Conservation (phyloP, 2,329 filamentous ascomycete genomes). For the Onygenales sp. region DNA sequence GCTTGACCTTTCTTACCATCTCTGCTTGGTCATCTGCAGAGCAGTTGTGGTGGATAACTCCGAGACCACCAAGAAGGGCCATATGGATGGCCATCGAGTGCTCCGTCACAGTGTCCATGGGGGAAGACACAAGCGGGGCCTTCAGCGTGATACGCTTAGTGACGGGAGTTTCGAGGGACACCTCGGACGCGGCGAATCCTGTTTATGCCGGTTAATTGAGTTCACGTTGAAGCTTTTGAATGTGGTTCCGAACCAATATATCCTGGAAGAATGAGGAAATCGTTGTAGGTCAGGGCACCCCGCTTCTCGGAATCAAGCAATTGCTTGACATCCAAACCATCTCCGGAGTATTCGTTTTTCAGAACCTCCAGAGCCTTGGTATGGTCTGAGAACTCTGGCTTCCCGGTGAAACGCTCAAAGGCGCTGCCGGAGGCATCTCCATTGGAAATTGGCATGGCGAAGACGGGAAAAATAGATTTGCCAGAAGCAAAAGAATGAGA, state of each 20-base stretch:
- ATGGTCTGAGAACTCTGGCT: conserved; percentile 58
- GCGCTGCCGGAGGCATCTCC: conserved; percentile 47
- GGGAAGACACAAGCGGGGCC: conserved; percentile 92
- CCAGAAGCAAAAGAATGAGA: conserved; percentile 15
- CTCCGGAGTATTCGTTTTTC: conserved; percentile 64
- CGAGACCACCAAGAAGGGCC: conserved; percentile 44
- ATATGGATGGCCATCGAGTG: conserved; percentile 98
- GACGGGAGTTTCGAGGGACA: conserved; percentile 78
- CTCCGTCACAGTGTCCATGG: conserved; percentile 99
- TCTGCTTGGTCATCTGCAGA: conserved; percentile 93
- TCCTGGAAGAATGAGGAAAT: conserved; percentile 92
- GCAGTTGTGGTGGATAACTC: conserved; percentile 99
- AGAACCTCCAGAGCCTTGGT: conserved; percentile 69
- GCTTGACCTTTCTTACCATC: conserved; percentile 99
- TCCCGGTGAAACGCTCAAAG: conserved; percentile 34
- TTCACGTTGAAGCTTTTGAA: background rate
- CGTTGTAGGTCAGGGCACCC: conserved; percentile 95
- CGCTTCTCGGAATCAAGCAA: conserved; percentile 86
- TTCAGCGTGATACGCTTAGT: conserved; percentile 95
- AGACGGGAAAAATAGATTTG: conserved; percentile 20
- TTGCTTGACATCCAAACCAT: conserved; percentile 80
- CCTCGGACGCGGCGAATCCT: conserved; percentile 85
- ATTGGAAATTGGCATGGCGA: conserved; percentile 64
- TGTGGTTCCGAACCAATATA: conserved; percentile 62
- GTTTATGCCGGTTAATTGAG: conserved; percentile 5